Conservation (phyloP, 805 yeast genomes). For the Saturnispora ahearnii region DNA sequence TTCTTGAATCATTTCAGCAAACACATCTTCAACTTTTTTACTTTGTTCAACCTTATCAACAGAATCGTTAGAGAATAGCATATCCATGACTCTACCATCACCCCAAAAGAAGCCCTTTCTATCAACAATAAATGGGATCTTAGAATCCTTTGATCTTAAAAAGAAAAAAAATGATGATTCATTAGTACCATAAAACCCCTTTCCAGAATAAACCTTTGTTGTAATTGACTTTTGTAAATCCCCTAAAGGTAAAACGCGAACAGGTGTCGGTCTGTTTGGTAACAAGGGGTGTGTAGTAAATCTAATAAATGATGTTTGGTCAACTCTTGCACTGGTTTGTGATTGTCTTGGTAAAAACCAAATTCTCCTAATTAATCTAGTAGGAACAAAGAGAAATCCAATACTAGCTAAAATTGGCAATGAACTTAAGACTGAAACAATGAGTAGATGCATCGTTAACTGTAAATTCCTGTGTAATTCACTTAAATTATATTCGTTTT, state of each 20-base stretch:
- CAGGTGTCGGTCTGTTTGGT: constrained; percentile 73
- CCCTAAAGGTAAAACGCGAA: constrained; percentile 54
- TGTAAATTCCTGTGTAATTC: constrained; percentile 20
- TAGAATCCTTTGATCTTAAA: constrained; percentile 46
- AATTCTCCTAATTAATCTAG: constrained; percentile 63
- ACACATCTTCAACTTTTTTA: constrained; percentile 24
- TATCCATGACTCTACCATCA: constrained; percentile 78
- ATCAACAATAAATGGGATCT: constrained; percentile 69
- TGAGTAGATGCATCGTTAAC: constrained; percentile 19
- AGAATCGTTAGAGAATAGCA: constrained; percentile 70
- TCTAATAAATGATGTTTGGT: constrained; percentile 36
- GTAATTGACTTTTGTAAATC: constrained; percentile 46
- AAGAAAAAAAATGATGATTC: constrained; percentile 70
- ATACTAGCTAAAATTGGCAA: constrained; percentile 34
- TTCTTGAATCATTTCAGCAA: constrained; percentile 33
- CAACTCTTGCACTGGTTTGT: constrained; percentile 31
- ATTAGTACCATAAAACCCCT: constrained; percentile 78
- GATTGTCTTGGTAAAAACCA: constrained; percentile 51
- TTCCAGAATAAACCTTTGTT: constrained; percentile 75
- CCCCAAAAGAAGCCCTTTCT: constrained; percentile 90
- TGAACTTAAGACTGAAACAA: constrained; percentile 32
- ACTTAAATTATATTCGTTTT: constrained; percentile 25
- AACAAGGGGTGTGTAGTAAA: constrained; percentile 68
- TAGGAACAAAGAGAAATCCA: constrained; percentile 47
- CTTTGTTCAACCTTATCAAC: constrained; percentile 62